A percentile compares a stretch with the other conserved stretches of the same genome.
phyloP scores from a whole-genome alignment of 2,329 filamentous ascomycete species.

The Aspergillus awamori region DNA sequence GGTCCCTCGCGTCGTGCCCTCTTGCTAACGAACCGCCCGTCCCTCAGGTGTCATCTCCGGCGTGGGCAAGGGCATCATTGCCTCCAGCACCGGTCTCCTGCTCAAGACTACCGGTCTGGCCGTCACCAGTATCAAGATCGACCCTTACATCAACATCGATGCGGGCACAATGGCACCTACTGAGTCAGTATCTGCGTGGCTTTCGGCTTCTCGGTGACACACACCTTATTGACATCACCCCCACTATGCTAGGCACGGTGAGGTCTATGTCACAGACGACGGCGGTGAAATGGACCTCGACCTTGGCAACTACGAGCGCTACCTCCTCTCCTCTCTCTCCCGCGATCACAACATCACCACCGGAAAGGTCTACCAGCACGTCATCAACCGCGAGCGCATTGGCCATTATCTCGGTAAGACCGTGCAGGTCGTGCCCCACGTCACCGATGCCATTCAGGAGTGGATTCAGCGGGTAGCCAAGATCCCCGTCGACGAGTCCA shows the following conservation, averaged over 20 bases:
- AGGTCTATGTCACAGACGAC: slow-evolving; percentile 85
- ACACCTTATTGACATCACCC: slow-evolving; percentile 7
- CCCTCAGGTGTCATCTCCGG: slow-evolving; percentile 51
- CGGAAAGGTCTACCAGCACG: slow-evolving; percentile 90
- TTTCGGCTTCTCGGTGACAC: slow-evolving; percentile 5
- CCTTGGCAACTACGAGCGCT: slow-evolving; percentile 76
- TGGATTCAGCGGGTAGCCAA: slow-evolving; percentile 87
- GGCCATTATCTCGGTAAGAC: slow-evolving; percentile 86
- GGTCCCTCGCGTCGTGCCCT: background rate
- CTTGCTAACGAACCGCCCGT: slow-evolving; percentile 12
- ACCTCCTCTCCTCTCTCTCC: slow-evolving; percentile 78
- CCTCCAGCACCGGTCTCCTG: slow-evolving; percentile 49
- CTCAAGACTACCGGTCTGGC: slow-evolving; percentile 34
- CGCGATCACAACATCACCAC: slow-evolving; percentile 96
- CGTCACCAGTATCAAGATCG: slow-evolving; percentile 44
- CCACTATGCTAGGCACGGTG: slow-evolving; percentile 62
- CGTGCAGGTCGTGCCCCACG: slow-evolving; percentile 85
- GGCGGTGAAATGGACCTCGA: slow-evolving; percentile 77
- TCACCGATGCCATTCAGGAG: slow-evolving; percentile 84
- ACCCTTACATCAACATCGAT: slow-evolving; percentile 76
- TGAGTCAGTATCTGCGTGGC: slow-evolving; percentile 23
- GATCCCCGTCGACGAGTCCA: slow-evolving; percentile 83
- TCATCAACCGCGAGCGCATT: slow-evolving; percentile 73
- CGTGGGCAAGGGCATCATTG: slow-evolving; percentile 67
- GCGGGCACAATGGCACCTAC: slow-evolving; percentile 64